Conservation (phyloP, 805 yeast genomes). For the Dipodascus geniculatus region DNA sequence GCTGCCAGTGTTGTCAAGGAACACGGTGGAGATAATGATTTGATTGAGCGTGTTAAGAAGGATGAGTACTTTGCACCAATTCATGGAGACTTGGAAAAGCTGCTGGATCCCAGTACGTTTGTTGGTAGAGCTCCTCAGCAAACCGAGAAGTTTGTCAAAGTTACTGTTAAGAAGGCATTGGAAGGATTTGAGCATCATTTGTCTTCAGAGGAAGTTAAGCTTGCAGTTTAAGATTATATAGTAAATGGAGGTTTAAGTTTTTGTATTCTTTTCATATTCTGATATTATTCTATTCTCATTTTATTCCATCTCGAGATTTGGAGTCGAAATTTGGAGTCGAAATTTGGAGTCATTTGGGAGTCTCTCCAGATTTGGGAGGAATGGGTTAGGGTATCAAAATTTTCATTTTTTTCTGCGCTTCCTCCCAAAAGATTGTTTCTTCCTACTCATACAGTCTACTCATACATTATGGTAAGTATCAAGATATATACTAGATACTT, state of each 20-base stretch:
- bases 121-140: constrained; percentile 98
- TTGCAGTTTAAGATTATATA: constrained; percentile 47
- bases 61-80: constrained; percentile 81
- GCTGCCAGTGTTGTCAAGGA: constrained; percentile 96
- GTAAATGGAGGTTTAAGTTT: background rate
- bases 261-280: background rate
- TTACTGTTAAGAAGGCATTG: constrained; percentile 76
- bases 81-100: constrained; percentile 65
- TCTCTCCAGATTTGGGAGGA: background rate
- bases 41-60: constrained; percentile 73
- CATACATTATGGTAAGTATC: background rate
- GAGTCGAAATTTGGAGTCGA: too few species aligned
- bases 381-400: background rate
- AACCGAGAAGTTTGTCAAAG: constrained; percentile 81
- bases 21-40: constrained; percentile 96
- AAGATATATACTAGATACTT: too few species aligned
- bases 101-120: constrained; percentile 86
- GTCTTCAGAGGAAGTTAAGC: constrained; percentile 56
- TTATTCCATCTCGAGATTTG: too few species aligned
- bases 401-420: background rate
- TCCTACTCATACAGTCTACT: background rate
- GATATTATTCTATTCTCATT: too few species aligned
- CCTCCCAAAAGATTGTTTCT: background rate
- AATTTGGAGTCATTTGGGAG: too few species aligned
- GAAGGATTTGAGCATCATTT: constrained; percentile 50